These are phyloP conservation scores for Talaromyces stipitatus DNA, from an alignment of 495 filamentous ascomycete species.

Conservation along the genomic window DNA sequence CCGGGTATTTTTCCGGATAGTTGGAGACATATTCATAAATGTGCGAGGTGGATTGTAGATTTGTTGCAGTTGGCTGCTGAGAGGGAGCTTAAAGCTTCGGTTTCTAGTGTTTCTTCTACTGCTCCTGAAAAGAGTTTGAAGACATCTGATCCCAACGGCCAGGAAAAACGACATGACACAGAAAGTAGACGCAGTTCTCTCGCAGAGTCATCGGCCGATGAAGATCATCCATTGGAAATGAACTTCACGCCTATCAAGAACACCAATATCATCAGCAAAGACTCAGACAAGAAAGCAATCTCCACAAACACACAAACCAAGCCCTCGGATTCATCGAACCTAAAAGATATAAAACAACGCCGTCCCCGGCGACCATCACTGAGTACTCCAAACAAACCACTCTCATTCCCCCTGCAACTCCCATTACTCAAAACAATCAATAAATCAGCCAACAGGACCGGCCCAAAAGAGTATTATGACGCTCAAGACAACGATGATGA, in stretches of 20 bases:
- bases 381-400: not conserved
- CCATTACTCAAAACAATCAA: not conserved
- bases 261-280: too few relatives aligned
- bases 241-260: slow-evolving; percentile 23
- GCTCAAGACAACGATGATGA: not conserved
- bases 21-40: slow-evolving; percentile 70
- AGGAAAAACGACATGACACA: slow-evolving; percentile 14
- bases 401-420: not conserved
- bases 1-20: slow-evolving; percentile 77
- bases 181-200: slow-evolving; percentile 34
- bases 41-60: slow-evolving; percentile 68
- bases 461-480: not conserved
- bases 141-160: not conserved
- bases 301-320: not conserved
- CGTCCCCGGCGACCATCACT: not conserved
- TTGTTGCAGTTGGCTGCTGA: slow-evolving; percentile 51
- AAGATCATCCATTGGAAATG: slow-evolving; percentile 78
- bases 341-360: not conserved
- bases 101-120: slow-evolving; percentile 11
- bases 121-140: not conserved
- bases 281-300: not conserved
- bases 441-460: not conserved
- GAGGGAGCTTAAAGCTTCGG: slow-evolving; percentile 30
- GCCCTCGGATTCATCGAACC: not conserved
- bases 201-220: slow-evolving; percentile 66